phyloP scores from a whole-genome alignment of 2,329 filamentous ascomycete genomes.

The Colletotrichum filicis region DNA sequence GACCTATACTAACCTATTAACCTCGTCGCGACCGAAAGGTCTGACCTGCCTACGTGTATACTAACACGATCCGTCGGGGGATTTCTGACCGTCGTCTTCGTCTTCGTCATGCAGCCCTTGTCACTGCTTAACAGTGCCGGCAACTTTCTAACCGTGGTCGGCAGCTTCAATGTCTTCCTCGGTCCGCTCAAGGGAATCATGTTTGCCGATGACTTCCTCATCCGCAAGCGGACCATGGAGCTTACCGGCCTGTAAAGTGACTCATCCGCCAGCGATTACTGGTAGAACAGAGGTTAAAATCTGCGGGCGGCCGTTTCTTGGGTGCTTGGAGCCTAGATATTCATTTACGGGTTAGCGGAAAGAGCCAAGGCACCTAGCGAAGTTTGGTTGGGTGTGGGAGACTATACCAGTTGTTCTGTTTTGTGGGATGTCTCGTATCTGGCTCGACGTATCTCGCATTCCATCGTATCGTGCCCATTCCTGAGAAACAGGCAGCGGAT shows the following conservation, averaged over 20 bases:
- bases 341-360: constrained; percentile 36
- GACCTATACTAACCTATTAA: too few species aligned
- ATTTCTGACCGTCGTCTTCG: constrained; percentile 22
- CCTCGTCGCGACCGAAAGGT: too few species aligned
- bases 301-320: constrained; percentile 31
- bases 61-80: constrained; percentile 20
- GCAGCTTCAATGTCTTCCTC: constrained; percentile 45
- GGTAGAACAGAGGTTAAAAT: constrained; percentile 36
- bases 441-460: constrained; percentile 35
- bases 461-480: constrained; percentile 37
- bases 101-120: constrained; percentile 37
- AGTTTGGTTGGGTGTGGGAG: constrained; percentile 37
- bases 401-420: constrained; percentile 39
- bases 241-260: constrained; percentile 44
- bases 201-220: constrained; percentile 45
- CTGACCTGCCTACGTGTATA: too few species aligned
- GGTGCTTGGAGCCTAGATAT: constrained; percentile 31
- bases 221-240: constrained; percentile 47
- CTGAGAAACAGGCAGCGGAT: constrained; percentile 34
- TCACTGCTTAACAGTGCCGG: constrained; percentile 28
- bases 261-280: constrained; percentile 34
- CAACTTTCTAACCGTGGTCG: constrained; percentile 39
- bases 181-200: constrained; percentile 47
- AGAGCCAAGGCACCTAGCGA: constrained; percentile 29
- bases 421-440: constrained; percentile 36